Percentiles rank a stretch among this genome's conserved stretches.
These are phyloP conservation scores for Grosmannia huntii DNA, from an alignment of 2,329 filamentous ascomycete genomes.

Conservation along the genomic window DNA sequence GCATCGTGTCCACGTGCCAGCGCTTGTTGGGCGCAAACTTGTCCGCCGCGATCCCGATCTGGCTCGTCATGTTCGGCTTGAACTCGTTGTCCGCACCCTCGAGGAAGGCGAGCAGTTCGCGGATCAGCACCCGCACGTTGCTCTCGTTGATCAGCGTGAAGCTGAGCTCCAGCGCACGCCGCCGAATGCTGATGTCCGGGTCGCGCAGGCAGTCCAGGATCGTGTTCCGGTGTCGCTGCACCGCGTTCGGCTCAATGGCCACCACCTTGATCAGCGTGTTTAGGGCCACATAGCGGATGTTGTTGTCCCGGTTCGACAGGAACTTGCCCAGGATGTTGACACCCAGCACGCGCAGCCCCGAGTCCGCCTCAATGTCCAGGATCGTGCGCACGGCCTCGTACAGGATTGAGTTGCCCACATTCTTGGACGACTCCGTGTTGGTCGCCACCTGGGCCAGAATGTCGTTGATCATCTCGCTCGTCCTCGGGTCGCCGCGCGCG, in stretches of 20 bases:
- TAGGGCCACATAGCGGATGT: slow-evolving; percentile 93
- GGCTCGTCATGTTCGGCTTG: slow-evolving; percentile 95
- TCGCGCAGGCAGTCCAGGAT: slow-evolving; percentile 93
- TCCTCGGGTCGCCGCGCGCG: slow-evolving; percentile 71
- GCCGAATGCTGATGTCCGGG: slow-evolving; percentile 93
- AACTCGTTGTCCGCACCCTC: slow-evolving; percentile 98
- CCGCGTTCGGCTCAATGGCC: slow-evolving; percentile 92
- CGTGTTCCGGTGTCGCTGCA: slow-evolving; percentile 93
- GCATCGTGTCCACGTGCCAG: slow-evolving; percentile 97
- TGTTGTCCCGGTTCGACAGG: slow-evolving; percentile 96
- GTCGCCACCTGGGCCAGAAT: slow-evolving; percentile 95
- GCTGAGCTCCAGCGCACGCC: slow-evolving; percentile 90
- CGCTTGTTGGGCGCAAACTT: slow-evolving; percentile 92
- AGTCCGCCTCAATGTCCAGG: slow-evolving; percentile 95
- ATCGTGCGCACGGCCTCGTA: slow-evolving; percentile 97
- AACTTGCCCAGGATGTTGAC: slow-evolving; percentile 97
- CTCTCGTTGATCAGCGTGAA: slow-evolving; percentile 96
- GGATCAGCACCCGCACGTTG: slow-evolving; percentile 86
- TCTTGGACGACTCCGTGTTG: slow-evolving; percentile 96
- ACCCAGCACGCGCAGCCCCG: slow-evolving; percentile 81
- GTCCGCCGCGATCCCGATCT: slow-evolving; percentile 95
- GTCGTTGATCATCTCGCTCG: slow-evolving; percentile 96
- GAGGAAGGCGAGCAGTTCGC: slow-evolving; percentile 86
- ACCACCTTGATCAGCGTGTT: slow-evolving; percentile 98
- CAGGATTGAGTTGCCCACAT: slow-evolving; percentile 94